phyloP scores from a whole-genome alignment of 257 asterid genomes.

The Solanum sitiens region DNA sequence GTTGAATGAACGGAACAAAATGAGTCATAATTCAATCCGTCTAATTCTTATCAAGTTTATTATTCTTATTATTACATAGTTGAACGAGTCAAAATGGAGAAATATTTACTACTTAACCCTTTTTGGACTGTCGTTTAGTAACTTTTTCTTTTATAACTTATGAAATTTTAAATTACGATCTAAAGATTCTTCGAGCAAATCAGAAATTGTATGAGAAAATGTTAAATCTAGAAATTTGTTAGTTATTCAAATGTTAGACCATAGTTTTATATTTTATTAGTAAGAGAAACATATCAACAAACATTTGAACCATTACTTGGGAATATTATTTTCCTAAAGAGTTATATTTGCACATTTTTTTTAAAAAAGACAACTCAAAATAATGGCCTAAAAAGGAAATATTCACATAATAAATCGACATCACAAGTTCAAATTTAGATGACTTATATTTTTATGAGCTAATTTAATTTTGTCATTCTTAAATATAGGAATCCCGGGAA shows the following conservation, averaged over 20 bases:
- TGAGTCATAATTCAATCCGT: neutral
- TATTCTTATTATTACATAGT: neutral
- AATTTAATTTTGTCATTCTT: neutral
- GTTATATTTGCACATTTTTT: neutral
- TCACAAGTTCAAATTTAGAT: neutral
- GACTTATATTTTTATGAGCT: neutral
- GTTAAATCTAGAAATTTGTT: neutral
- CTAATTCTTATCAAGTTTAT: neutral
- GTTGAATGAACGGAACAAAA: neutral
- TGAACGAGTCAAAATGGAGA: neutral
- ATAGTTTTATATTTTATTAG: neutral
- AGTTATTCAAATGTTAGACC: neutral
- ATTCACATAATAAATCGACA: no score
- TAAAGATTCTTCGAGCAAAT: neutral
- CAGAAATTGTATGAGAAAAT: neutral
- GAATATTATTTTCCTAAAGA: neutral
- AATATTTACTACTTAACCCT: neutral
- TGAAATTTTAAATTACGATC: neutral
- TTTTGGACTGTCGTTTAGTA: neutral
- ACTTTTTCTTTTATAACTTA: neutral
- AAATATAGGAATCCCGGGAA: constrained; percentile 58
- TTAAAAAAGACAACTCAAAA: neutral
- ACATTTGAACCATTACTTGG: neutral
- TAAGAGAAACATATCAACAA: neutral
- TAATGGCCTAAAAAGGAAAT: neutral